Evolutionary conservation across 805 yeast genomes (phyloP).

Genomic region (Teunomyces tritomae): DNA sequence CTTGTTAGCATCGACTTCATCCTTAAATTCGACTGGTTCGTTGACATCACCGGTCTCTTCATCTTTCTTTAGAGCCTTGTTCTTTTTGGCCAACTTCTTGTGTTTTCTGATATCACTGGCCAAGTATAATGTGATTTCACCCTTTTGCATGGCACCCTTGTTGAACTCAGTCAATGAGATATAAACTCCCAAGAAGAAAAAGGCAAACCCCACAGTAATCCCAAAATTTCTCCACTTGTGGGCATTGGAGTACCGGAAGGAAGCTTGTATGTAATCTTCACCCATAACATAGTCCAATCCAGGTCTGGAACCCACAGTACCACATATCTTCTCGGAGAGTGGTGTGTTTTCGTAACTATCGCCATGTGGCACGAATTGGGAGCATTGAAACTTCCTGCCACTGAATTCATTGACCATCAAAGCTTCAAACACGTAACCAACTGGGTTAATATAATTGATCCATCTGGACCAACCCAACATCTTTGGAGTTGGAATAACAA

Average conservation of each 20-base stretch:
- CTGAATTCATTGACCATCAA: conserved; percentile 57
- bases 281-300: conserved; percentile 24
- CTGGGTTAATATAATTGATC: conserved; percentile 43
- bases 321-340: conserved; percentile 29
- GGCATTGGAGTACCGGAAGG: conserved; percentile 42
- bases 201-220: conserved; percentile 52
- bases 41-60: conserved; percentile 20
- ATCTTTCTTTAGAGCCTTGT: conserved; percentile 19
- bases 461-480: conserved; percentile 61
- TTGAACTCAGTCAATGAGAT: conserved; percentile 54
- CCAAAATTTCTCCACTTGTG: conserved; percentile 69
- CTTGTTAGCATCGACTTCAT: conserved; percentile 26
- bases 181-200: conserved; percentile 56
- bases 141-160: conserved; percentile 64
- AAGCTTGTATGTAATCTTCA: conserved; percentile 27
- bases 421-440: conserved; percentile 47
- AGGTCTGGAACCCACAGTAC: conserved; percentile 21
- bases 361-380: conserved; percentile 48
- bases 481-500: conserved; percentile 39
- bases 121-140: conserved; percentile 67
- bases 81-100: conserved; percentile 36
- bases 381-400: conserved; percentile 45
- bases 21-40: conserved; percentile 22
- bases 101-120: conserved; percentile 45
- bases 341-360: conserved; percentile 33